Conservation (phyloP, 2,329 filamentous ascomycete species). For the Tolypocladium pustulatum region DNA sequence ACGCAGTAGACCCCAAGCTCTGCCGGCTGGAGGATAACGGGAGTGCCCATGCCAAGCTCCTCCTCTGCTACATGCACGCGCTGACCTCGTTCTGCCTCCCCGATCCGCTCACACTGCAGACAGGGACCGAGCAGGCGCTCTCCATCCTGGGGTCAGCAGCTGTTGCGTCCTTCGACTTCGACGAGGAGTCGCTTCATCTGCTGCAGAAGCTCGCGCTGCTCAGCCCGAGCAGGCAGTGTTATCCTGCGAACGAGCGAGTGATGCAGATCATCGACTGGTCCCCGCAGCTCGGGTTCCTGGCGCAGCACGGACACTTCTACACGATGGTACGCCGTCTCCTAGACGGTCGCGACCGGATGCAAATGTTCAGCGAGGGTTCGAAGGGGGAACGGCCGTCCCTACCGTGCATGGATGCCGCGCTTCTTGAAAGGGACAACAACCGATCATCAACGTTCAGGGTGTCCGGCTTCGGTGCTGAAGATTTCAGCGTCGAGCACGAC, state of each 20-base stretch:
- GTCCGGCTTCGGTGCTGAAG: constrained; percentile 11
- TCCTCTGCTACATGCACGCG: constrained; percentile 40
- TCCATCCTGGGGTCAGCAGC: constrained; percentile 36
- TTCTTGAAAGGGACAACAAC: constrained; percentile 9
- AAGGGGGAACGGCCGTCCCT: too few relatives aligned
- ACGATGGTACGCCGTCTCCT: neutral
- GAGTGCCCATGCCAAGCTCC: constrained; percentile 38
- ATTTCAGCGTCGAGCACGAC: constrained; percentile 5
- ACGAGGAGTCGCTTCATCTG: constrained; percentile 23
- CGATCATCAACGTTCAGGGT: constrained; percentile 4
- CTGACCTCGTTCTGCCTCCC: constrained; percentile 41
- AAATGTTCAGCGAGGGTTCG: neutral
- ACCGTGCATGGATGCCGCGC: neutral
- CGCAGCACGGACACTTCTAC: constrained; percentile 35
- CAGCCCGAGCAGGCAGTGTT: constrained; percentile 21
- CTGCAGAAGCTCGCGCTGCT: neutral
- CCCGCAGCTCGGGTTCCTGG: constrained; percentile 21
- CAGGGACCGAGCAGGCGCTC: constrained; percentile 45
- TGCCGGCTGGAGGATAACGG: constrained; percentile 39
- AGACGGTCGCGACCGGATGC: too few relatives aligned
- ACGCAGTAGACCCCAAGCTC: constrained; percentile 25
- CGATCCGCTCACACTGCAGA: constrained; percentile 35
- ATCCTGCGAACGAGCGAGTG: constrained; percentile 22
- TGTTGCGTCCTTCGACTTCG: constrained; percentile 11
- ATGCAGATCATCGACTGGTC: constrained; percentile 41